Evolutionary conservation across 2,329 filamentous ascomycete genomes (phyloP), one percentile per base, ranked within the genome.

Genomic region (Aspergillus sp.): DNA sequence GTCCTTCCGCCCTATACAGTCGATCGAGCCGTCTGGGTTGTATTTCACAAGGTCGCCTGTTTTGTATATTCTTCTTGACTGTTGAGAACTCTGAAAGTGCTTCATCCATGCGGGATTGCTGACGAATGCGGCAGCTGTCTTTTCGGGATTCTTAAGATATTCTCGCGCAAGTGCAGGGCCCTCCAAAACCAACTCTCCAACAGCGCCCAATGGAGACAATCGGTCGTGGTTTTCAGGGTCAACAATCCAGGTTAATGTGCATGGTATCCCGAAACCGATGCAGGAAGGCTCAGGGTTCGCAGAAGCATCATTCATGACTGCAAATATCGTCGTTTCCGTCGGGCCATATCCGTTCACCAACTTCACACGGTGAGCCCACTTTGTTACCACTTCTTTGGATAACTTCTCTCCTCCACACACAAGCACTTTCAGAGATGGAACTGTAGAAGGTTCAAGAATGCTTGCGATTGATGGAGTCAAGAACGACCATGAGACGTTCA

Each of bases 341-440:
- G 72, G 71, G 3, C 72, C 72, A 49, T 75, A 75, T 13, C 59
- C 66, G 46, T 71, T 73, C 50, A 71, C 63, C 20, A 79, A 58
- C 9, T 68, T 70, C 1, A 72, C 67, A 10, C 57, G 61, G 19
- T 67, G 65, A 13, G 78, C 80, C 92, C 92, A 96, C 44, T 78
- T 80, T 0, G 80, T 76, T 38, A 88, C 83, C 0, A 96, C 88
- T 25, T 84, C 81, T 31, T 84, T 81, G 0, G 88, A 91, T 72
- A 96, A 80, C 2, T 88, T 83, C 69, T 80, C 78, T 36, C 78
- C 78, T 41, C 75, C 76, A 14, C 70, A 66, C 0, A 72, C 66
- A 7, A 81, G 64, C 1, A 71, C 71, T 52, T 78, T 74, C 48
- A 80, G 57, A 4, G 68, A 68, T 52, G 59, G 76, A 31, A 61